A percentile compares a stretch with the other conserved stretches of the same genome.
phyloP scores from a whole-genome alignment of 768 basidiomycete genomes.

The Agrocybe chaxingu region DNA sequence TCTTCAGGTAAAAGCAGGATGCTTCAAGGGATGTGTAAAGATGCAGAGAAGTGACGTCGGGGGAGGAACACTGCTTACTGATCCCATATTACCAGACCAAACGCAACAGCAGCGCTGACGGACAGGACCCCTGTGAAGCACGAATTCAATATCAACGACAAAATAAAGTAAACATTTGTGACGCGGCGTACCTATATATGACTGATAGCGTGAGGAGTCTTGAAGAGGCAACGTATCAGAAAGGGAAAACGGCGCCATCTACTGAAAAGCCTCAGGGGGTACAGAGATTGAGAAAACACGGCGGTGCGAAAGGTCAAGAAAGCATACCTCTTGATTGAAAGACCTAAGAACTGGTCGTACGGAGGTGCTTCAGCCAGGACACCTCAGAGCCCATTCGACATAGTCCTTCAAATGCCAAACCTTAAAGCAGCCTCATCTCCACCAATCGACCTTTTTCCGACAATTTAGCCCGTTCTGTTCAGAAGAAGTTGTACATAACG shows the following conservation, averaged over 20 bases:
- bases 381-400: constrained; percentile 4
- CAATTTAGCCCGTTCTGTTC: constrained; percentile 10
- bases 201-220: constrained; percentile 14
- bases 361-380: not conserved
- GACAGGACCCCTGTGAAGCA: constrained; percentile 10
- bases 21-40: constrained; percentile 11
- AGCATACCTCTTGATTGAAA: not conserved
- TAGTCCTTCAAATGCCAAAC: constrained; percentile 1
- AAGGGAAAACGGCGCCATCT: constrained; percentile 10
- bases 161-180: not conserved
- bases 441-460: constrained; percentile 3
- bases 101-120: constrained; percentile 25
- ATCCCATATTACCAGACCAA: constrained; percentile 30
- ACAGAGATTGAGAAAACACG: not conserved
- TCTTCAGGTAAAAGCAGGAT: constrained; percentile 27
- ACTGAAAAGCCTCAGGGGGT: not conserved
- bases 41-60: not conserved
- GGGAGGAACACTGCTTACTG: constrained; percentile 17
- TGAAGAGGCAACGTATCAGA: constrained; percentile 7
- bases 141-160: not conserved
- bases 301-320: not conserved
- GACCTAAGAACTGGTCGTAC: not conserved
- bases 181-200: constrained; percentile 10
- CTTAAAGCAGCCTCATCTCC: constrained; percentile 19
- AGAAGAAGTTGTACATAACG: too few relatives aligned